A percentile compares a stretch with the other conserved stretches of the same genome.
phyloP scores from a whole-genome alignment of 2,329 filamentous ascomycete species.

The Apiospora rasikravindrae region DNA sequence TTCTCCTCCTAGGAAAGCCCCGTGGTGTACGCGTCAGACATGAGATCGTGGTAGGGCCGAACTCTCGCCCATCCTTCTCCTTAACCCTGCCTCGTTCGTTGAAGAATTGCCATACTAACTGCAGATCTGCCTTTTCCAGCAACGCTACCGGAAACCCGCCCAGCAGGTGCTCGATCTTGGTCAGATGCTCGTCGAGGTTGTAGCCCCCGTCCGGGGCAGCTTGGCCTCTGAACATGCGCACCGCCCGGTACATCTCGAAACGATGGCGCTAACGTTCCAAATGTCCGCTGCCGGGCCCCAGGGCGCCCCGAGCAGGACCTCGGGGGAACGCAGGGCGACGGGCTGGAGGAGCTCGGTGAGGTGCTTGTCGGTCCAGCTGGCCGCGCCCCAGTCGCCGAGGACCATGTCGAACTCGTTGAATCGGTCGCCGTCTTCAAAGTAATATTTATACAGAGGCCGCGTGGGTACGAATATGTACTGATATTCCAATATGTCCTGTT shows the following conservation, averaged over 20 bases:
- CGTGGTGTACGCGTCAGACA: neutral
- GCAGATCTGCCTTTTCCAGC: conserved; percentile 25
- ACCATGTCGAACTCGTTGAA: conserved; percentile 27
- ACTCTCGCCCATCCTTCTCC: neutral
- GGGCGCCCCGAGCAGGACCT: conserved; percentile 31
- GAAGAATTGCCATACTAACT: conserved; percentile 10
- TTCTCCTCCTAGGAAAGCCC: neutral
- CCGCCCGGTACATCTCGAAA: conserved; percentile 27
- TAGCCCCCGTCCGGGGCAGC: conserved; percentile 20
- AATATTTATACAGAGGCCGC: neutral
- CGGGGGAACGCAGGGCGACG: conserved; percentile 33
- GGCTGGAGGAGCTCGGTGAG: conserved; percentile 30
- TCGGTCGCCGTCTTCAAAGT: neutral
- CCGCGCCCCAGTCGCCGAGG: conserved; percentile 32
- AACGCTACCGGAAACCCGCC: conserved; percentile 28
- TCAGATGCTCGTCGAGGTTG: conserved; percentile 21
- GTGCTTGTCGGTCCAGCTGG: conserved; percentile 29
- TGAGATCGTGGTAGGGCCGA: neutral
- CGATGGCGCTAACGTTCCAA: conserved; percentile 33
- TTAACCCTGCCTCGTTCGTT: neutral
- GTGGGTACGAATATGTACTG: neutral
- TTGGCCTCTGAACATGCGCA: conserved; percentile 29
- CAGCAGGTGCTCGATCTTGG: conserved; percentile 29
- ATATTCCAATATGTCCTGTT: neutral
- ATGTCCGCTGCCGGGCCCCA: conserved; percentile 30